phyloP scores from a whole-genome alignment of 805 yeast species.

The Sungouiozyma intestinalis region DNA sequence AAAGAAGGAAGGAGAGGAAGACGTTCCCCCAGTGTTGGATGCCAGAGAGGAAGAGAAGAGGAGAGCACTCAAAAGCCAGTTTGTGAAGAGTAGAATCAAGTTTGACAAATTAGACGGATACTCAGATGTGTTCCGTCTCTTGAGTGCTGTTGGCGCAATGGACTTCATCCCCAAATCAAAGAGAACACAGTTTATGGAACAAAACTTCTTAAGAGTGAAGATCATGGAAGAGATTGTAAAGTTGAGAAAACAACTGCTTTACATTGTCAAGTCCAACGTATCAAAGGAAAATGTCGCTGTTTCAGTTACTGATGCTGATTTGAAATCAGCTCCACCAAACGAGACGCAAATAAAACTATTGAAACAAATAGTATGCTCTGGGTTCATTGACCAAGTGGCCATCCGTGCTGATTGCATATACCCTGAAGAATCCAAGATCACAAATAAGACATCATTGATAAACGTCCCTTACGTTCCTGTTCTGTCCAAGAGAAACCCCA shows the following conservation, averaged over 20 bases:
- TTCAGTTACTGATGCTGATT: conserved; percentile 31
- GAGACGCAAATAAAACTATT: conserved; percentile 62
- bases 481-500: conserved; percentile 29
- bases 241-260: conserved; percentile 67
- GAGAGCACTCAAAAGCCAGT: conserved; percentile 39
- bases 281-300: conserved; percentile 50
- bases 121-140: conserved; percentile 64
- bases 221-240: conserved; percentile 77
- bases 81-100: conserved; percentile 44
- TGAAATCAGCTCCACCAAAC: conserved; percentile 57
- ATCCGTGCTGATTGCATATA: conserved; percentile 64
- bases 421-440: conserved; percentile 48
- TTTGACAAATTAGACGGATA: conserved; percentile 60
- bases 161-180: conserved; percentile 56
- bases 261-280: conserved; percentile 60
- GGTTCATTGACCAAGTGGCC: conserved; percentile 85
- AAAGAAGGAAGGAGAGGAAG: conserved; percentile 16
- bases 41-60: conserved; percentile 30
- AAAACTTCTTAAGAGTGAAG: conserved; percentile 66
- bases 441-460: conserved; percentile 47
- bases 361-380: conserved; percentile 88
- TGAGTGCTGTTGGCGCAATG: conserved; percentile 79
- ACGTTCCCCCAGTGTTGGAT: conserved; percentile 22
- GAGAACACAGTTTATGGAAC: conserved; percentile 39
- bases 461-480: conserved; percentile 59